Conservation (phyloP, 23 red algal genomes). For the Cyanidiococcus yangmingshanensis region DNA sequence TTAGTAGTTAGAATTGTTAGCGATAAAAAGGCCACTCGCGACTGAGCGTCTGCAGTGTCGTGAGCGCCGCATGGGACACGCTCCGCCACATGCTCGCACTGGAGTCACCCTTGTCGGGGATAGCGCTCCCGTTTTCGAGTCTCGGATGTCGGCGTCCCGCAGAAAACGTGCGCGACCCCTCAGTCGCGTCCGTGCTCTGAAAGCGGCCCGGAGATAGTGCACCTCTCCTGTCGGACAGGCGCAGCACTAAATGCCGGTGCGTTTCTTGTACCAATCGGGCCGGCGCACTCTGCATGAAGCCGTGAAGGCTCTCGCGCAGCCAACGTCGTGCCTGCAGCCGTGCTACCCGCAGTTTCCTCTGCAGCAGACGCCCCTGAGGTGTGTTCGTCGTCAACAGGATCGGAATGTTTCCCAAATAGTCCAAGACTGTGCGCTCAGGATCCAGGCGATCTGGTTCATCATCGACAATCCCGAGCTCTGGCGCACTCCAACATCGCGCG, state of each 20-base stretch:
- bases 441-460: not conserved
- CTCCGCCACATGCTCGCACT: not conserved
- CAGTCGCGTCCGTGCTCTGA: too few species aligned
- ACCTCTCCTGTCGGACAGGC: too few species aligned
- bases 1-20: too few species aligned
- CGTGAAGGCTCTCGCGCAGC: not conserved
- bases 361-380: constrained; percentile 14
- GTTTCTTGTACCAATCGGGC: not conserved
- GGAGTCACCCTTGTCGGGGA: too few species aligned
- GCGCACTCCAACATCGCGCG: not conserved
- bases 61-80: not conserved
- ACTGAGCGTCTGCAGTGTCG: not conserved
- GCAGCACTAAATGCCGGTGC: too few species aligned
- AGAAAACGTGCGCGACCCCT: too few species aligned
- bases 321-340: not conserved
- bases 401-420: constrained; percentile 18
- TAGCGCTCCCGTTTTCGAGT: too few species aligned
- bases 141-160: too few species aligned
- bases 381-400: constrained; percentile 9
- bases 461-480: not conserved
- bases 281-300: not conserved
- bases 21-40: not conserved
- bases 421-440: not conserved
- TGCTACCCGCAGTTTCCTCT: not conserved
- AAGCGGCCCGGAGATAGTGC: too few species aligned